Conservation (phyloP, 2,329 filamentous ascomycete species). For the Aspergillus calidoustus region DNA sequence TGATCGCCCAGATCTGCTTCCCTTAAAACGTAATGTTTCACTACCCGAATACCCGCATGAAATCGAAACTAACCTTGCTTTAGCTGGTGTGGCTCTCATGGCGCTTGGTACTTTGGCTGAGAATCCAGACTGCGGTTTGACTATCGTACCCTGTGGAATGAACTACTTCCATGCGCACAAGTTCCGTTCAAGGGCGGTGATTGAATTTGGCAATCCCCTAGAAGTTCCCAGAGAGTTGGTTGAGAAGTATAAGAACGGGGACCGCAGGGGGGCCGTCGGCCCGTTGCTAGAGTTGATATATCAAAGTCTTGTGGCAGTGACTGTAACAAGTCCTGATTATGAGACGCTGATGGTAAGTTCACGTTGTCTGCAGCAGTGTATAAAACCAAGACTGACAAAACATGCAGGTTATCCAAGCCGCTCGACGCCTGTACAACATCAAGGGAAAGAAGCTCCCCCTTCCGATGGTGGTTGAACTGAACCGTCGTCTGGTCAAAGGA, state of each 20-base stretch:
- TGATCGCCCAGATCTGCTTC: conserved; percentile 87
- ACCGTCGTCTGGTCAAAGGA: conserved; percentile 85
- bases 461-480: conserved; percentile 91
- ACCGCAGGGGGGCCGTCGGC: conserved; percentile 84
- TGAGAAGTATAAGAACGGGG: conserved; percentile 79
- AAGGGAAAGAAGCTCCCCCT: conserved; percentile 92
- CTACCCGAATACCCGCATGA: conserved; percentile 1
- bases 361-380: neutral
- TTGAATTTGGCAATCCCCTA: conserved; percentile 91
- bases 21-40: conserved; percentile 68
- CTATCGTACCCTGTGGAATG: conserved; percentile 97
- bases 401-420: conserved; percentile 80
- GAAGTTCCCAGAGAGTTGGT: conserved; percentile 83
- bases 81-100: conserved; percentile 96
- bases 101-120: conserved; percentile 86
- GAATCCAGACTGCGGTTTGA: conserved; percentile 83
- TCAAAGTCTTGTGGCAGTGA: conserved; percentile 82
- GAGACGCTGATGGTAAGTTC: conserved; percentile 81
- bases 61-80: conserved; percentile 17
- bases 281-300: conserved; percentile 85
- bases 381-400: conserved; percentile 34
- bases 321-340: conserved; percentile 90
- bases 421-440: conserved; percentile 88
- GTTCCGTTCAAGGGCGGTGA: conserved; percentile 91
- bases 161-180: conserved; percentile 99